Percentiles rank a stretch among this genome's conserved stretches.
Conservation (phyloP, 768 basidiomycete genomes). For the Postia placenta region DNA sequence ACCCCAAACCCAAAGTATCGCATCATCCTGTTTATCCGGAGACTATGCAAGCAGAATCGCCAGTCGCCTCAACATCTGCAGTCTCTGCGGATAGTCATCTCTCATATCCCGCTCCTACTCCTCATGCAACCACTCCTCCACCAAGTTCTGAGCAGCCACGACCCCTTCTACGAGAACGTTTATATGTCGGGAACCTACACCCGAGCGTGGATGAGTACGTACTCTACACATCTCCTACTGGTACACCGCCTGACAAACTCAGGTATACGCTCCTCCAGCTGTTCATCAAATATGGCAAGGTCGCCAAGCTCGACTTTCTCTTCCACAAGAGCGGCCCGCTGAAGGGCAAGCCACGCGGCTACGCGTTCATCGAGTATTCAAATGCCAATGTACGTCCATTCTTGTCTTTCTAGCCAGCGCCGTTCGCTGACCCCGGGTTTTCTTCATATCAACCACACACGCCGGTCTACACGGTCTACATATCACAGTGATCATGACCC, state of each 20-base stretch:
- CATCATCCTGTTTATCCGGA: too few relatives aligned
- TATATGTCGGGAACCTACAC: conserved; percentile 89
- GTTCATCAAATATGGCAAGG: conserved; percentile 88
- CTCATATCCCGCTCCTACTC: conserved; percentile 20
- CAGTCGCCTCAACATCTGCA: conserved; percentile 1
- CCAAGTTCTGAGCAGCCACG: conserved; percentile 16
- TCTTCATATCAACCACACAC: conserved; percentile 15
- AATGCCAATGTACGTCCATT: conserved; percentile 65
- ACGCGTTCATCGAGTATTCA: conserved; percentile 88
- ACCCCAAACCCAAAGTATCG: too few relatives aligned
- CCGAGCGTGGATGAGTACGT: conserved; percentile 81
- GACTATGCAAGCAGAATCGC: not conserved
- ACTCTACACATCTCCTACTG: conserved; percentile 14
- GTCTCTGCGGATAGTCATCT: conserved; percentile 14
- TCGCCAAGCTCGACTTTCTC: conserved; percentile 88
- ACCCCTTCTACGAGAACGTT: conserved; percentile 54
- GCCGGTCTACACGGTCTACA: conserved; percentile 14
- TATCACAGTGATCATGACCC: conserved; percentile 14
- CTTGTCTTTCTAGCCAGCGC: conserved; percentile 15
- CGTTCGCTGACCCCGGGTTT: conserved; percentile 46
- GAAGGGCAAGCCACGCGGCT: conserved; percentile 92
- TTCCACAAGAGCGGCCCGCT: conserved; percentile 89
- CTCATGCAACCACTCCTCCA: conserved; percentile 10
- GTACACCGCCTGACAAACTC: conserved; percentile 13
- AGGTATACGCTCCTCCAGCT: conserved; percentile 87